Conservation (phyloP, 306 rosid genomes). For the Cucumis cinereus region DNA sequence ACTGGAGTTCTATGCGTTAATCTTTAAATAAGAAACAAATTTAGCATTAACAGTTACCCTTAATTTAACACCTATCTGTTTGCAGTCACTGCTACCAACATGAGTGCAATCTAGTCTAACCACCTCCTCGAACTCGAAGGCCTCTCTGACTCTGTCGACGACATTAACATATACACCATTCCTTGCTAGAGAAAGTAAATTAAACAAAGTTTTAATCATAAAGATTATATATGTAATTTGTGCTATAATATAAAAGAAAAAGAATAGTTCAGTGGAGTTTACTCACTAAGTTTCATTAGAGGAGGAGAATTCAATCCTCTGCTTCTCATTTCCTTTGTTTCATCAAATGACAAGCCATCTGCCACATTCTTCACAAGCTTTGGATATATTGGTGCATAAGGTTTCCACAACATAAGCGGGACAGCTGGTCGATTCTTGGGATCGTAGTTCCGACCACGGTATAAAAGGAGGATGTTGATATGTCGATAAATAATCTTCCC, state of each 20-base stretch:
- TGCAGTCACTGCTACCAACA: conserved; percentile 75
- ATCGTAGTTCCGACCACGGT: conserved; percentile 69
- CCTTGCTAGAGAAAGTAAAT: conserved; percentile 39
- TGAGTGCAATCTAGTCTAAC: conserved; percentile 75
- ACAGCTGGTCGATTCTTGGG: conserved; percentile 49
- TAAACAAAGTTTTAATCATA: not conserved
- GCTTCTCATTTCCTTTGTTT: conserved; percentile 66
- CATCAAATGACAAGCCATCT: conserved; percentile 52
- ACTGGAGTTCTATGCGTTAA: not conserved
- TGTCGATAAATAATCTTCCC: conserved; percentile 55
- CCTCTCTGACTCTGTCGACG: conserved; percentile 64
- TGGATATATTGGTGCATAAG: conserved; percentile 81
- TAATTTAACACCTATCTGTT: conserved; percentile 67
- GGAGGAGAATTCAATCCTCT: conserved; percentile 51
- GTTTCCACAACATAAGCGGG: conserved; percentile 91
- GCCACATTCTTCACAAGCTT: conserved; percentile 73
- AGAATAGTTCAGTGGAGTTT: not conserved
- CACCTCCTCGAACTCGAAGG: conserved; percentile 57
- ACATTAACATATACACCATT: conserved; percentile 83
- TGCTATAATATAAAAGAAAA: not conserved
- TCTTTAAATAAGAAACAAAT: not conserved
- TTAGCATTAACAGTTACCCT: conserved; percentile 30
- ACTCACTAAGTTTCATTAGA: conserved; percentile 77
- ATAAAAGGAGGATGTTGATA: conserved; percentile 60
- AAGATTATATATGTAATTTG: not conserved